A percentile compares a stretch with the other conserved stretches of the same genome.
Conservation (phyloP, 2,329 filamentous ascomycete genomes). For the Didymellaceae sp. region DNA sequence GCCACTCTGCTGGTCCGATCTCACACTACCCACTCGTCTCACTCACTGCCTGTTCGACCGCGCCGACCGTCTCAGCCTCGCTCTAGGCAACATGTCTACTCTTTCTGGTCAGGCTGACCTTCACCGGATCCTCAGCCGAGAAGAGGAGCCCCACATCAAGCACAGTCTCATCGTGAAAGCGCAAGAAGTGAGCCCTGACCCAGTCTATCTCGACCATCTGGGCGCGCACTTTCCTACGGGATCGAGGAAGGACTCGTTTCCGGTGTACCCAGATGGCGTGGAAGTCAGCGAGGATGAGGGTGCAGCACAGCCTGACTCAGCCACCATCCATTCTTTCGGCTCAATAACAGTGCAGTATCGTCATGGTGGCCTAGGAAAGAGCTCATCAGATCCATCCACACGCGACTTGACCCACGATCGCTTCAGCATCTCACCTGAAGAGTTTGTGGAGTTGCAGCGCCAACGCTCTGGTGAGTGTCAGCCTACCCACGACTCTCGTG, state of each 20-base stretch:
- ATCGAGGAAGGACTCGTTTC: neutral
- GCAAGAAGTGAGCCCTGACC: neutral
- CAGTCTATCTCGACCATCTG: neutral
- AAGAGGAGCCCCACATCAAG: neutral
- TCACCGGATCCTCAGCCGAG: neutral
- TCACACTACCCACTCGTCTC: neutral
- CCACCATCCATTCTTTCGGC: neutral
- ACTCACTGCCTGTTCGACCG: neutral
- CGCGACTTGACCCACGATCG: neutral
- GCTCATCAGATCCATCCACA: neutral
- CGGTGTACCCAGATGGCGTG: neutral
- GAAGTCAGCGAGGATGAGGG: conserved; percentile 11
- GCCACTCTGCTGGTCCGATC: no score
- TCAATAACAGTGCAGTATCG: neutral
- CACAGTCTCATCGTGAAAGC: neutral
- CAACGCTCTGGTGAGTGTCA: neutral
- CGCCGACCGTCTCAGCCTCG: conserved; percentile 1
- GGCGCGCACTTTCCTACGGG: neutral
- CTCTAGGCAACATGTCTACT: conserved; percentile 3
- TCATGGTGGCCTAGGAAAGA: neutral
- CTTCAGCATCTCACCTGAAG: neutral
- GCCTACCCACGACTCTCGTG: neutral
- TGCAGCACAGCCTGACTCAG: neutral
- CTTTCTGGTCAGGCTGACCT: neutral
- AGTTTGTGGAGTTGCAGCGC: neutral